Percentiles rank a stretch among this genome's conserved stretches.
Conservation (phyloP, 148 eudicot genomes). For the Cornus suecica region DNA sequence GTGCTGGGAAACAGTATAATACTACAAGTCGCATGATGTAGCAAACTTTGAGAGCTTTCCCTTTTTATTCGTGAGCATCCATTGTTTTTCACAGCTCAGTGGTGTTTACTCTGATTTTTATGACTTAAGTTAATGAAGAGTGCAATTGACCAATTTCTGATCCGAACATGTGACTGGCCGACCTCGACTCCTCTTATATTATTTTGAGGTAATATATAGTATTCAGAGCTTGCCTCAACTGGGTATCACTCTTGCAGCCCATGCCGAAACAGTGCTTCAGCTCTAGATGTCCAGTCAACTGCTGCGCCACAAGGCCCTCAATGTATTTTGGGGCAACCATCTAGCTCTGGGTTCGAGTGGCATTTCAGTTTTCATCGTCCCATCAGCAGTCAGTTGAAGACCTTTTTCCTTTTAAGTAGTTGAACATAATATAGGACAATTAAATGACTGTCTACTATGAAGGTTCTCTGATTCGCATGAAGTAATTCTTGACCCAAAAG, state of each 20-base stretch:
- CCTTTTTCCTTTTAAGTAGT: neutral
- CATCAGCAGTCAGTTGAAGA: neutral
- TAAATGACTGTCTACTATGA: constrained; percentile 1
- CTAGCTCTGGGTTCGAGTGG: too few species aligned
- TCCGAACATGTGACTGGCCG: too few species aligned
- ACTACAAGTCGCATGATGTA: neutral
- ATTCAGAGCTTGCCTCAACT: too few species aligned
- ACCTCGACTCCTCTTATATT: too few species aligned
- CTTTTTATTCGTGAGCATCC: neutral
- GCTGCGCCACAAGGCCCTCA: too few species aligned
- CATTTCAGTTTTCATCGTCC: too few species aligned
- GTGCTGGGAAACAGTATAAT: neutral
- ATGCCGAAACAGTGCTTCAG: too few species aligned
- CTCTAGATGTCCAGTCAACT: too few species aligned
- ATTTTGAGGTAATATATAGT: too few species aligned
- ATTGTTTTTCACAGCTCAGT: neutral
- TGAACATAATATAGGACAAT: neutral
- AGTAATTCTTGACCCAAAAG: neutral
- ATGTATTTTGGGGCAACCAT: too few species aligned
- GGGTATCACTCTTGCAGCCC: too few species aligned
- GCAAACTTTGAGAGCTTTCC: neutral
- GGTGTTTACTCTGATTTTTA: neutral
- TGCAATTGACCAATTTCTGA: neutral
- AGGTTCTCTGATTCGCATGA: neutral
- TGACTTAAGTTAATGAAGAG: neutral